Evolutionary conservation across 2,329 filamentous ascomycete species (phyloP).

Genomic region (Capronia americana): DNA sequence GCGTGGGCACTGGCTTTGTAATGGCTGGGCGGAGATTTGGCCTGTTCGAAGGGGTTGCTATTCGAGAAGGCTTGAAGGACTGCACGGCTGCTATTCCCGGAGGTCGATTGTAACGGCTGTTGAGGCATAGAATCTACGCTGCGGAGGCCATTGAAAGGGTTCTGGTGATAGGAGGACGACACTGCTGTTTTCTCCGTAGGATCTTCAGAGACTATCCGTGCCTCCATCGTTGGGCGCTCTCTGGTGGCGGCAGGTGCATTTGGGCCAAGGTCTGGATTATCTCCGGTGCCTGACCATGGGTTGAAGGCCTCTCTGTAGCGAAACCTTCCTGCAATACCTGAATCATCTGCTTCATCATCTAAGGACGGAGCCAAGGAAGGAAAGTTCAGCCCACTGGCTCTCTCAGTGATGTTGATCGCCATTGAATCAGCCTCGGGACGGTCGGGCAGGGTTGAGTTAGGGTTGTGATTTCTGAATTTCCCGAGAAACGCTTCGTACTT

Average conservation of each 20-base stretch:
- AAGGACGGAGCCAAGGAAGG: background rate
- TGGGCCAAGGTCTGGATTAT: background rate
- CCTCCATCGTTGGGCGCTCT: background rate
- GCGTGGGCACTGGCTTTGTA: background rate
- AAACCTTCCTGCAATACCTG: background rate
- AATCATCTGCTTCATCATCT: background rate
- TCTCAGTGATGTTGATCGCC: background rate
- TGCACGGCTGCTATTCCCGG: background rate
- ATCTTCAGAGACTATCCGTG: background rate
- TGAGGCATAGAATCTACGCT: background rate
- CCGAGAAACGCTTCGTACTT: background rate
- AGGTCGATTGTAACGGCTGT: background rate
- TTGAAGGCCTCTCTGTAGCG: slow-evolving; percentile 7
- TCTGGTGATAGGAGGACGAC: background rate
- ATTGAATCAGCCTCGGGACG: background rate
- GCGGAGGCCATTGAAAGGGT: background rate
- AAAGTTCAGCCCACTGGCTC: background rate
- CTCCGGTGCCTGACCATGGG: background rate
- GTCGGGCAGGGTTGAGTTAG: background rate
- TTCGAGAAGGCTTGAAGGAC: slow-evolving; percentile 20
- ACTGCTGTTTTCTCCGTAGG: background rate
- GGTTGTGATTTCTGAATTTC: background rate
- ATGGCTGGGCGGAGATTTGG: background rate
- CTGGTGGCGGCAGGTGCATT: background rate
- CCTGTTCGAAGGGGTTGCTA: background rate